Percentiles rank a stretch among this genome's conserved stretches.
phyloP scores from a whole-genome alignment of 371 early-diverging fungal species.

The Mortierella sp. region DNA sequence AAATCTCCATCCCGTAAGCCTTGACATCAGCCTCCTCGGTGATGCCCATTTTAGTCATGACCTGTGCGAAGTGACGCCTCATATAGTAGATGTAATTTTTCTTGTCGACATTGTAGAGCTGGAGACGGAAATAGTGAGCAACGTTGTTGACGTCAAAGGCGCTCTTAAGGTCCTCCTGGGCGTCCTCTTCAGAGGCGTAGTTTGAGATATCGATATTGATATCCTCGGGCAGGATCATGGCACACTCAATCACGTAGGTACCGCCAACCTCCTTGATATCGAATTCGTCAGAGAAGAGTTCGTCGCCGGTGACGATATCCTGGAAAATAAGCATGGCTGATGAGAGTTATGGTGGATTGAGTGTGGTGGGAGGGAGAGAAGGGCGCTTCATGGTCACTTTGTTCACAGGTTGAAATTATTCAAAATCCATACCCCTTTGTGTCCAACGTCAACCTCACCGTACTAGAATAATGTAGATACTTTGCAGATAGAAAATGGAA shows the following conservation, averaged over 20 bases:
- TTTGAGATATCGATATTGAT: conserved; percentile 91
- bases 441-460: too few species aligned
- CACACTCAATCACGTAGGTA: conserved; percentile 87
- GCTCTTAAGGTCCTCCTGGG: conserved; percentile 76
- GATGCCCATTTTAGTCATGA: conserved; percentile 68
- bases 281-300: conserved; percentile 93
- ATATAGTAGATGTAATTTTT: conserved; percentile 92
- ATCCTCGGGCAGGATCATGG: conserved; percentile 67
- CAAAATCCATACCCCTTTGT: too few species aligned
- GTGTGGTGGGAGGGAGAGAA: conserved; percentile 3
- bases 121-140: conserved; percentile 85
- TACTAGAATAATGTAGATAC: too few species aligned
- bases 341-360: background rate
- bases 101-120: conserved; percentile 87
- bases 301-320: conserved; percentile 84
- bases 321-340: conserved; percentile 71
- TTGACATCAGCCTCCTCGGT: conserved; percentile 73
- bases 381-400: background rate
- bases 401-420: too few species aligned
- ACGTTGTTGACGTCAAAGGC: conserved; percentile 87
- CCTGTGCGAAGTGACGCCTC: conserved; percentile 91
- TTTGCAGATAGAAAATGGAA: too few species aligned
- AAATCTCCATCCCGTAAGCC: conserved; percentile 77
- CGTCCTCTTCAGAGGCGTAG: conserved; percentile 94
- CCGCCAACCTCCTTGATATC: conserved; percentile 78